Evolutionary conservation across 2,329 filamentous ascomycete genomes (phyloP).

Genomic region (Cyclaneusma minus): DNA sequence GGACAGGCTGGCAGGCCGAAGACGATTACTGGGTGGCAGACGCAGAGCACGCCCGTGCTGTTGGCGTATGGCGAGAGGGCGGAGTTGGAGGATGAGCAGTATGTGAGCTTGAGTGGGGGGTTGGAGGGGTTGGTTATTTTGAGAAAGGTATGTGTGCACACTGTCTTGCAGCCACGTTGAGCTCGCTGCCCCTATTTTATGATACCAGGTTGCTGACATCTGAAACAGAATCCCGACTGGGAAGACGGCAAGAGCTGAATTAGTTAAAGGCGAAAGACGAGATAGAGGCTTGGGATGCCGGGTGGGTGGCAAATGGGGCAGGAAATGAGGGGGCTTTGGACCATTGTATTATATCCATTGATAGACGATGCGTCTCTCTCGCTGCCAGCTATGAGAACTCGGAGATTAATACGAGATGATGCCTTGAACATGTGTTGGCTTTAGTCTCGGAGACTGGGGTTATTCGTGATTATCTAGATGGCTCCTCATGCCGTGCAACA

Average conservation of each 20-base stretch:
- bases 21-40: slow-evolving; percentile 99
- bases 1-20: slow-evolving; percentile 94
- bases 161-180: slow-evolving; percentile 3
- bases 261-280: not conserved
- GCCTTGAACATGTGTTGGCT: too few relatives aligned
- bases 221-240: slow-evolving; percentile 31
- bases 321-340: too few relatives aligned
- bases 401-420: too few relatives aligned
- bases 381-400: too few relatives aligned
- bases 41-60: slow-evolving; percentile 94
- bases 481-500: too few relatives aligned
- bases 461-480: too few relatives aligned
- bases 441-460: too few relatives aligned
- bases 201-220: not conserved
- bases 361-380: too few relatives aligned
- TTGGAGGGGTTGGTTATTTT: slow-evolving; percentile 92
- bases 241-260: slow-evolving; percentile 22
- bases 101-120: slow-evolving; percentile 78
- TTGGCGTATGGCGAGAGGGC: slow-evolving; percentile 90
- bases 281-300: too few relatives aligned
- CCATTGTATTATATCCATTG: too few relatives aligned
- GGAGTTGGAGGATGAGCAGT: slow-evolving; percentile 95
- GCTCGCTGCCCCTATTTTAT: slow-evolving; percentile 1
- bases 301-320: too few relatives aligned
- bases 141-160: slow-evolving; percentile 59